Percentiles rank a stretch among this genome's conserved stretches.
Evolutionary conservation across 73 alveolate genomes (phyloP).

Genomic region (Stentor roeselii): DNA sequence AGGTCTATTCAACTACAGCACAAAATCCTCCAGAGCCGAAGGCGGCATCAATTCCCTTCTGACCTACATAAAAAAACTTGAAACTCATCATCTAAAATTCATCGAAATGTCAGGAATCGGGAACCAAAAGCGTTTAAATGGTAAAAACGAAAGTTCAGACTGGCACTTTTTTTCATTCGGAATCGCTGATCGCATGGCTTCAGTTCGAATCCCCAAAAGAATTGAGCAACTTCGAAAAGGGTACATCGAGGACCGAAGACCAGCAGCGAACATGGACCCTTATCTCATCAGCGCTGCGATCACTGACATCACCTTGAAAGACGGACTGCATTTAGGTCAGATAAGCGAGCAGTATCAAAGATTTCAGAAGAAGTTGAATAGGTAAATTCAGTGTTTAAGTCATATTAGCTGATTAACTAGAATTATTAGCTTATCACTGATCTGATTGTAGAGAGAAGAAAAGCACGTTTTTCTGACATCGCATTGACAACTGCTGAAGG

Average conservation of each 20-base stretch:
- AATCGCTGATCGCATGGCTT: conserved; percentile 86
- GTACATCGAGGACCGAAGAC: conserved; percentile 90
- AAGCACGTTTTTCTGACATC: no score
- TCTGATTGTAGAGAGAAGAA: no score
- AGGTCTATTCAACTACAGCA: conserved; percentile 83
- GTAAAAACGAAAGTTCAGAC: conserved; percentile 76
- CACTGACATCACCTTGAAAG: conserved; percentile 54
- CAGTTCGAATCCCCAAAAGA: conserved; percentile 84
- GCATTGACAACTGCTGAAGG: no score
- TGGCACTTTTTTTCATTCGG: conserved; percentile 72
- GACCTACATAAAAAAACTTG: conserved; percentile 44
- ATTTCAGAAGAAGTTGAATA: no score
- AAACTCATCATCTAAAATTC: conserved; percentile 37
- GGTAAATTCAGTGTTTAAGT: no score
- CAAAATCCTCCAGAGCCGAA: conserved; percentile 65
- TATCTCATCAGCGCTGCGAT: conserved; percentile 68
- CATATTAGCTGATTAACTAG: no score
- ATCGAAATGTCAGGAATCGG: conserved; percentile 63
- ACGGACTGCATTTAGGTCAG: conserved; percentile 26
- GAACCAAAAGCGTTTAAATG: conserved; percentile 79
- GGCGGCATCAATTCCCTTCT: conserved; percentile 55
- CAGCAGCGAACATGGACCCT: conserved; percentile 92
- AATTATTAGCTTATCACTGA: no score
- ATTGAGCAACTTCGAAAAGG: conserved; percentile 69
- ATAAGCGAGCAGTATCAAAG: no score